Base-by-base conservation (phyloP, 257 asterid species). In the Plantago elongata region DNA sequence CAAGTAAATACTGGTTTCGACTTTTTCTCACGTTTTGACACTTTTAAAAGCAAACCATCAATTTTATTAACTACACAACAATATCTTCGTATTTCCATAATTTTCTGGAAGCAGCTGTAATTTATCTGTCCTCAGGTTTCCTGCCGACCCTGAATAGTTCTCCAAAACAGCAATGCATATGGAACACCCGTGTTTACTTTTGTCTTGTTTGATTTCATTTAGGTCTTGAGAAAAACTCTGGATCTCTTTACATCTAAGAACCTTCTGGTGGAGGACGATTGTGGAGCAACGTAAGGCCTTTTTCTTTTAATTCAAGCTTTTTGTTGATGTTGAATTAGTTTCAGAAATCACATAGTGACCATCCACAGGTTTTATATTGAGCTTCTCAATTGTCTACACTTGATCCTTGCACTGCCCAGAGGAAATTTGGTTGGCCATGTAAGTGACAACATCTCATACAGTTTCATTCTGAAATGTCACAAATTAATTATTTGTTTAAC, bases 401-500 rank as follows among this genome's bases (percentile, higher is more conserved):
- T 84, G 84, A 87, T 91, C 84, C 77, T 86, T 55, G 67, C 75
- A 56, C 85, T 81, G 76, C 83, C 86, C 43, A 88, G 82, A 74
- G 96, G 90, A 74, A 59, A 78, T 62, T 78, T 84, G 71, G 77
- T 92, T 4, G 83, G 84, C 69, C 96, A 88, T 82, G 98, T 91
- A 83, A 79, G 87, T 57, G 67, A 55, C 50, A 65, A 34, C 65
- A 43, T 68, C 68, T 27, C 12, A 49, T 38, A 13, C 15, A 17
- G 9, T 14, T n/a, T 22, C 18, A 14, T 12, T 70, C 60, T 40
- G 37, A 34, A 42, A 22, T 62, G 64, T 54, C 55, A 54, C 30
- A 43, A 63, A 44, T 15, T 61, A 22, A 22, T 22, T 22, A 22
- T 22, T 16, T 14, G 49, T 55, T 51, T 57, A 51, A 13, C 57